These are phyloP conservation scores for Fusarium lateritium DNA, from an alignment of 2,329 filamentous ascomycete genomes.

Conservation along the genomic window DNA sequence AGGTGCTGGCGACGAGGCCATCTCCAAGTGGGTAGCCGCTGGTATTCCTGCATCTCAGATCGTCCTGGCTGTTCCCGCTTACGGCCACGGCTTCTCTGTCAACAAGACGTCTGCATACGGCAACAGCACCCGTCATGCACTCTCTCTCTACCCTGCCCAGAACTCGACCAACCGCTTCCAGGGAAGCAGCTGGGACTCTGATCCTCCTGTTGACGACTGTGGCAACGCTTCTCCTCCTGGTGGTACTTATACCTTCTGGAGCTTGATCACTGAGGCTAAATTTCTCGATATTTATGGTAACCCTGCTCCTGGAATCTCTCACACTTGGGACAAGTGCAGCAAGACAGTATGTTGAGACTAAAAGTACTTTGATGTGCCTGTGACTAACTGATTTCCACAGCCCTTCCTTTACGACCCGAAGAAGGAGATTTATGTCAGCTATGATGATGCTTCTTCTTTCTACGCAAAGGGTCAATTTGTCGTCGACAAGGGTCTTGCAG, in stretches of 20 bases:
- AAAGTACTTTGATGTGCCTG: accelerated
- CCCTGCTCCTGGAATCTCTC: constrained; percentile 30
- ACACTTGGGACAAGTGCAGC: constrained; percentile 38
- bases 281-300: constrained; percentile 32
- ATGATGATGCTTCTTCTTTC: constrained; percentile 38
- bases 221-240: constrained; percentile 36
- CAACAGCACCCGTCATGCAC: constrained; percentile 7
- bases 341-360: constrained; percentile 27
- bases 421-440: constrained; percentile 41
- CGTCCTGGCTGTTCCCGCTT: constrained; percentile 39
- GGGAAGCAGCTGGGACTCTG: constrained; percentile 42
- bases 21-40: constrained; percentile 30
- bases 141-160: constrained; percentile 33
- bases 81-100: constrained; percentile 41
- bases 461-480: constrained; percentile 38
- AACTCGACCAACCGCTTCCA: constrained; percentile 43
- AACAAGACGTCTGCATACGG: constrained; percentile 28
- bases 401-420: constrained; percentile 30
- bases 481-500: constrained; percentile 25
- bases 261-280: constrained; percentile 39
- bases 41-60: constrained; percentile 36
- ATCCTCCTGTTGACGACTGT: constrained; percentile 32
- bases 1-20: constrained; percentile 26
- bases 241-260: constrained; percentile 43
- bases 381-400: constrained; percentile 12